Base-by-base conservation (phyloP, 2,329 filamentous ascomycete genomes). In the Trichoderma koningii region DNA sequence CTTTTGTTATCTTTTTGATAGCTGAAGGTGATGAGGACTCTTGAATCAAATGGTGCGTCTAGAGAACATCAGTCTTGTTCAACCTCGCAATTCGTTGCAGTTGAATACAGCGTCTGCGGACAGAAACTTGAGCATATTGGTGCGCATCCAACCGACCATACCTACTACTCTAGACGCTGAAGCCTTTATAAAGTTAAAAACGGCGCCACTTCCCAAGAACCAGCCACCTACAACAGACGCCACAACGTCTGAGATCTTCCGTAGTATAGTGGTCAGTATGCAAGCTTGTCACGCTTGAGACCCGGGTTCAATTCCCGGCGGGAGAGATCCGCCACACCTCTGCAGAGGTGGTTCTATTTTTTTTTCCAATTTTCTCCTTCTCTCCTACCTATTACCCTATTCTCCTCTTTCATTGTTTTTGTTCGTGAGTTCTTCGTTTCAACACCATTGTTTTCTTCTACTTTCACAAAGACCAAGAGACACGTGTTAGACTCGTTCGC, bases 261-360 rank as follows among this genome's bases (percentile, higher is more conserved):
- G 61, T 64, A 64, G 61, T 64, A 56, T 64, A 64, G 61, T 55
- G 61, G 61, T 64, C 60, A 64, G 53, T 56, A 64, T 64, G 61
- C 53, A 64, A 56, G 61, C 61, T 64, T 64, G 61, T 64, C 61
- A 64, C 61, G 61, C 61, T 56, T 64, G 61, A 64, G 61, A 55
- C 61, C 61, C 61, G 61, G 61, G 61, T 64, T 64, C 61, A 56
- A 64, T 64, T 64, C 61, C 61, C 61, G 61, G 61, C 61, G 61
- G 61, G 61, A 64, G 61, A 64, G 61, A 56, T 64, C 60, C 60
- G 60, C 60, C 60, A 63, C 17, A 63, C 60, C 60, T 63, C 50
- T 42, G 3, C 0, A 63, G 60, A 63, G 60, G 60, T 63, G 42
- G 41, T 63, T 55, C 23, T 34, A 48, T 55, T 63, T 56, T 56